These are phyloP conservation scores for Saturnispora silvae DNA, from an alignment of 805 yeast species.

Conservation along the genomic window DNA sequence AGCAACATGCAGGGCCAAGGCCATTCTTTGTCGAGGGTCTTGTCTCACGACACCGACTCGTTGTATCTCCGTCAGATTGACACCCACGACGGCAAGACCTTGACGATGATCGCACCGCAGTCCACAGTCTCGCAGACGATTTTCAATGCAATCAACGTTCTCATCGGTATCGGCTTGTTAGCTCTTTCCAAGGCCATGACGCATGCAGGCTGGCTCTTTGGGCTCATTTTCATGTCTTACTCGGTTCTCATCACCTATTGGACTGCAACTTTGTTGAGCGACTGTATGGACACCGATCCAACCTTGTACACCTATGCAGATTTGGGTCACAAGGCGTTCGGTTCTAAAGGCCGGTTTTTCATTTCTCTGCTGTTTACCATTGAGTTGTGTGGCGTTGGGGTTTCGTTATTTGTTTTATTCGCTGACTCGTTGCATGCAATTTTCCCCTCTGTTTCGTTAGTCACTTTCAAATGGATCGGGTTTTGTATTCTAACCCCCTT, in stretches of 20 bases:
- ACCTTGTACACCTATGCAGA: constrained; percentile 83
- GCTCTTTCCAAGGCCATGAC: constrained; percentile 57
- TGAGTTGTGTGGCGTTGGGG: constrained; percentile 74
- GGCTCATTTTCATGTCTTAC: constrained; percentile 42
- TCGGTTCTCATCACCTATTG: constrained; percentile 65
- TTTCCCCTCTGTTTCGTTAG: constrained; percentile 40
- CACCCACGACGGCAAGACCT: constrained; percentile 56
- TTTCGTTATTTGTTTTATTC: constrained; percentile 68
- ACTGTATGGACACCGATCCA: constrained; percentile 70
- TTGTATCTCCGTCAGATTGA: constrained; percentile 41
- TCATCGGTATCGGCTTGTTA: constrained; percentile 59
- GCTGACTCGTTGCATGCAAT: constrained; percentile 77
- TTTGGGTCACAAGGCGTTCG: constrained; percentile 78
- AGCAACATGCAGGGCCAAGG: constrained; percentile 9
- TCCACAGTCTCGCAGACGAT: constrained; percentile 67
- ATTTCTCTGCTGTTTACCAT: constrained; percentile 66
- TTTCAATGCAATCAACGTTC: constrained; percentile 54
- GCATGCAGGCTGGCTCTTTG: constrained; percentile 58
- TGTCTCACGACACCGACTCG: constrained; percentile 22
- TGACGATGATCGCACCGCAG: constrained; percentile 69
- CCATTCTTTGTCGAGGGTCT: constrained; percentile 13
- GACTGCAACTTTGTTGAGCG: constrained; percentile 65
- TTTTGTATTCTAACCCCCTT: constrained; percentile 71
- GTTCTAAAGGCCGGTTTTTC: constrained; percentile 59
- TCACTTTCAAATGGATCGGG: constrained; percentile 54